These are phyloP conservation scores for Boletus coccyginus DNA, from an alignment of 768 basidiomycete species.

Conservation along the genomic window DNA sequence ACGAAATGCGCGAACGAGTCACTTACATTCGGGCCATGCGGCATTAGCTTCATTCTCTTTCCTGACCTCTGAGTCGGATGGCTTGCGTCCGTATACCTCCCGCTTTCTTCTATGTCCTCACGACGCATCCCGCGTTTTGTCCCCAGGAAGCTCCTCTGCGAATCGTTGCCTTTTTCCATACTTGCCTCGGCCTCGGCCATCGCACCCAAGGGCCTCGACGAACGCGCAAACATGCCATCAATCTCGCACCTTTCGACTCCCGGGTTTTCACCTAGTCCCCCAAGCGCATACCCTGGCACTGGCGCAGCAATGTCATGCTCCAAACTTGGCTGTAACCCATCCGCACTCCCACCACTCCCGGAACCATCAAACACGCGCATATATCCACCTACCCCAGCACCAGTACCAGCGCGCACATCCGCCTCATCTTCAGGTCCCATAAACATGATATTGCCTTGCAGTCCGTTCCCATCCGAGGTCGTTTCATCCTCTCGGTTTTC, in stretches of 20 bases:
- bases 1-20: not conserved
- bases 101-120: constrained; percentile 13
- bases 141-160: not conserved
- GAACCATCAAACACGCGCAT: constrained; percentile 20
- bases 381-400: constrained; percentile 18
- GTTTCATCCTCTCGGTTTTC: constrained; percentile 7
- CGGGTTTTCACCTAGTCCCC: not conserved
- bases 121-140: constrained; percentile 13
- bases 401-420: not conserved
- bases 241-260: not conserved
- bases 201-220: constrained; percentile 6
- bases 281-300: constrained; percentile 16
- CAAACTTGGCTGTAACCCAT: not conserved
- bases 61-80: constrained; percentile 4
- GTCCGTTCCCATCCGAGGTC: not conserved
- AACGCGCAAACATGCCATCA: constrained; percentile 5
- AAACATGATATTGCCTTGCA: not conserved
- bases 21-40: constrained; percentile 19
- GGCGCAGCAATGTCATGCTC: constrained; percentile 18
- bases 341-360: not conserved
- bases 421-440: constrained; percentile 4
- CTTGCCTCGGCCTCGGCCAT: constrained; percentile 8
- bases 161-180: constrained; percentile 2
- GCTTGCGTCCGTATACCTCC: constrained; percentile 2
- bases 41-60: constrained; percentile 18